Evolutionary conservation across 495 filamentous ascomycete genomes (phyloP).

Genomic region (Pseudoneurospora amorphoporcata): DNA sequence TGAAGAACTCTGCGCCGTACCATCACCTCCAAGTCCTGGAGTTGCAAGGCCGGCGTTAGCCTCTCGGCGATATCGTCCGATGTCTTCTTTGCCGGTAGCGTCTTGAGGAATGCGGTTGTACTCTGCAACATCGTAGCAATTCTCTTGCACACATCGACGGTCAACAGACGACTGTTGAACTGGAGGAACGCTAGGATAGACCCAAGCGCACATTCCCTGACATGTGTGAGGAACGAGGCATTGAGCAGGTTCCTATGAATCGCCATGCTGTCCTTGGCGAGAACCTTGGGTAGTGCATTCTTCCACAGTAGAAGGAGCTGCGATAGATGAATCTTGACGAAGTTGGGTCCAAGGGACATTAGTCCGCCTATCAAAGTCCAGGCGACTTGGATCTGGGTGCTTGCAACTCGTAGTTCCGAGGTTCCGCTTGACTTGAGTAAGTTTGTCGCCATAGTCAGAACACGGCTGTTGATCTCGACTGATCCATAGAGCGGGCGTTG

Average conservation of each 20-base stretch:
- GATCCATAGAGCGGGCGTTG: constrained; percentile 87
- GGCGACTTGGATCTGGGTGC: constrained; percentile 92
- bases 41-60: constrained; percentile 74
- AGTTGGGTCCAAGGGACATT: constrained; percentile 94
- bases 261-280: constrained; percentile 72
- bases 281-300: constrained; percentile 88
- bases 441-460: constrained; percentile 82
- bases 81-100: constrained; percentile 70
- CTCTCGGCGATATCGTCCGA: constrained; percentile 81
- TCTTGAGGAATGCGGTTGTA: constrained; percentile 76
- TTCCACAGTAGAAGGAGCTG: constrained; percentile 96
- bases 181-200: constrained; percentile 87
- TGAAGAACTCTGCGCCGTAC: constrained; percentile 86
- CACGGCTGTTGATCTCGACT: constrained; percentile 85
- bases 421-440: constrained; percentile 88
- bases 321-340: constrained; percentile 96
- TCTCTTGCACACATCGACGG: constrained; percentile 86
- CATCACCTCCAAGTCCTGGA: constrained; percentile 91
- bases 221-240: constrained; percentile 85
- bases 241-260: constrained; percentile 73
- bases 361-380: constrained; percentile 96
- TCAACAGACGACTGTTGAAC: constrained; percentile 86
- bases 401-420: constrained; percentile 82
- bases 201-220: constrained; percentile 88
- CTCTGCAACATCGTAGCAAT: constrained; percentile 94